These are phyloP conservation scores for Panellus pusillus DNA, from an alignment of 768 basidiomycete species.

Conservation along the genomic window DNA sequence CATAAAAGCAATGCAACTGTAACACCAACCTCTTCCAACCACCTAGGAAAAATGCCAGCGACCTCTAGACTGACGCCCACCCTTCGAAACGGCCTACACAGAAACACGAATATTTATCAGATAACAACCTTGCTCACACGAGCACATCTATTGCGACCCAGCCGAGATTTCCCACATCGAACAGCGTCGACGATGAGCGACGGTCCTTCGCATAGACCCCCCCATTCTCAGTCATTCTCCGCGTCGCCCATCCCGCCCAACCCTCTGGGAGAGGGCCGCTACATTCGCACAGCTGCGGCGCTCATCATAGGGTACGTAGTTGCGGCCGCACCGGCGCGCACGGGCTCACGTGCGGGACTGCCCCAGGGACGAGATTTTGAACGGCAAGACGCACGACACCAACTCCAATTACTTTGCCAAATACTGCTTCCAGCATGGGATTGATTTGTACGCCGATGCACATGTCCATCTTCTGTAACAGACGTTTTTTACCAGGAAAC, in stretches of 20 bases:
- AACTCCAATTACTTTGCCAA: slow-evolving; percentile 88
- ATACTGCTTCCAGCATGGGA: slow-evolving; percentile 85
- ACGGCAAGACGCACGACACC: slow-evolving; percentile 84
- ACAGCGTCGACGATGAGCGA: slow-evolving; percentile 10
- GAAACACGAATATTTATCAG: not conserved
- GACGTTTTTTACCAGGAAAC: slow-evolving; percentile 52
- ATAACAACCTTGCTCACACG: slow-evolving; percentile 7
- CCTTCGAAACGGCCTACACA: slow-evolving; percentile 1
- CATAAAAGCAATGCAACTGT: slow-evolving; percentile 10
- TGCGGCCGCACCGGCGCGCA: not conserved
- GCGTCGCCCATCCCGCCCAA: slow-evolving; percentile 61
- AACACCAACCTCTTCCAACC: not conserved
- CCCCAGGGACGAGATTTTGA: slow-evolving; percentile 83
- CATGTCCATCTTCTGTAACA: slow-evolving; percentile 17
- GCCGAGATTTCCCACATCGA: not conserved
- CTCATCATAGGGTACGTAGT: slow-evolving; percentile 69
- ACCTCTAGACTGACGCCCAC: not conserved
- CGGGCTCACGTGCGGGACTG: not conserved
- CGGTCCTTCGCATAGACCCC: not conserved
- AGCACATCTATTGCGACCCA: not conserved
- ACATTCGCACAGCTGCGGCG: slow-evolving; percentile 73
- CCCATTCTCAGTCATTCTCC: slow-evolving; percentile 34
- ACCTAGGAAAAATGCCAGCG: slow-evolving; percentile 1
- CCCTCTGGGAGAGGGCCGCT: slow-evolving; percentile 66
- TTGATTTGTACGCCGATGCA: slow-evolving; percentile 59